phyloP scores from a whole-genome alignment of 2,329 filamentous ascomycete genomes.

The Mycosphaerella sp. region DNA sequence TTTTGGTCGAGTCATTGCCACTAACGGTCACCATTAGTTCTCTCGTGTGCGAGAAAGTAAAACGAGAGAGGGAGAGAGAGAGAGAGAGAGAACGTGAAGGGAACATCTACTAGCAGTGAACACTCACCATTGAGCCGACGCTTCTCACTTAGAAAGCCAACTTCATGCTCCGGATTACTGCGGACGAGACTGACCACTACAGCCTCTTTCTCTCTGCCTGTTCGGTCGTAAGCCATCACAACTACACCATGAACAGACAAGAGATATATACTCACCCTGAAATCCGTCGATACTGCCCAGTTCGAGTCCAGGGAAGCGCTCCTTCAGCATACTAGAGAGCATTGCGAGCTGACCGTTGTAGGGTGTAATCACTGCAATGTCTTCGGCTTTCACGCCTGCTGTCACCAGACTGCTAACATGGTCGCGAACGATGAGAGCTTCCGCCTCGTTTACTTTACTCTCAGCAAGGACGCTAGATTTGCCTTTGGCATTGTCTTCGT shows the following conservation, averaged over 20 bases:
- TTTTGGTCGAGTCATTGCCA: constrained; percentile 94
- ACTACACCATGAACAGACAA: neutral
- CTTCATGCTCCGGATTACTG: constrained; percentile 78
- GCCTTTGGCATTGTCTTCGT: constrained; percentile 50
- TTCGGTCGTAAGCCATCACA: neutral
- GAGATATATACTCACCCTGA: constrained; percentile 44
- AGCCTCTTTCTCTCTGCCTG: constrained; percentile 87
- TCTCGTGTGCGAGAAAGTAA: no score
- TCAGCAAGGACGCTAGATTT: constrained; percentile 56
- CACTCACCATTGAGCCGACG: constrained; percentile 78
- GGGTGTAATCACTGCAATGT: constrained; percentile 90
- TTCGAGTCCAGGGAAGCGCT: constrained; percentile 75
- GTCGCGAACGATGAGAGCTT: constrained; percentile 70
- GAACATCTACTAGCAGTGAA: neutral
- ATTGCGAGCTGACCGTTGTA: constrained; percentile 91
- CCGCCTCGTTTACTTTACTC: constrained; percentile 88
- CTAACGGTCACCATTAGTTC: constrained; percentile 41
- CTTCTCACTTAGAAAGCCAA: constrained; percentile 90
- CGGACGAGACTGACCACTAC: constrained; percentile 90
- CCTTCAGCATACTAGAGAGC: constrained; percentile 68
- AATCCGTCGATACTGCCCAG: constrained; percentile 97
- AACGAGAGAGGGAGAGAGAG: no score
- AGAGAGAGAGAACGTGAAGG: no score
- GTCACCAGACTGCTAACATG: constrained; percentile 72
- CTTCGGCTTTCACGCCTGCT: constrained; percentile 70